phyloP scores from a whole-genome alignment of 2,329 filamentous ascomycete species.

The Ophiostoma ips region DNA sequence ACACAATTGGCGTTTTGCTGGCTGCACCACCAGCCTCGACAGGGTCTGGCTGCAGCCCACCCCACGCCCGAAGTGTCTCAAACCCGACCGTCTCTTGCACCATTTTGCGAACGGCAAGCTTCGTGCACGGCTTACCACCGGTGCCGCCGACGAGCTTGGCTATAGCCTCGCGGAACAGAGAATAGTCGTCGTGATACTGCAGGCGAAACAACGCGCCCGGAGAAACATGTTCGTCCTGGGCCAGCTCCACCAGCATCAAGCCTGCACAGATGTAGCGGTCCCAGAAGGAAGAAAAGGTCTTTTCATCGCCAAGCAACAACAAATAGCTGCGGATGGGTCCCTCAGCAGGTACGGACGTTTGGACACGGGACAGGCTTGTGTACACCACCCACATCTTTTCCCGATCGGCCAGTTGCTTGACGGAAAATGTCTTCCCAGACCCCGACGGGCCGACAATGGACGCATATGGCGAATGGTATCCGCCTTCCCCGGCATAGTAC shows the following conservation, averaged over 20 bases:
- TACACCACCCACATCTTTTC: conserved; percentile 1
- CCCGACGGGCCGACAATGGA: conserved; percentile 1
- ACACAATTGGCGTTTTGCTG: not conserved
- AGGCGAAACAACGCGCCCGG: conserved; percentile 1
- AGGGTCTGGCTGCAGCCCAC: not conserved
- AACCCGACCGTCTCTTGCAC: not conserved
- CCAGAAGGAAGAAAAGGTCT: not conserved
- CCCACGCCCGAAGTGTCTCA: not conserved
- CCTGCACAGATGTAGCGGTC: not conserved
- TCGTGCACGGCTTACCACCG: not conserved
- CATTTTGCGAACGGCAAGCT: not conserved
- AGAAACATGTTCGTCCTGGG: not conserved
- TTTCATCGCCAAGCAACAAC: not conserved
- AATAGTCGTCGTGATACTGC: not conserved
- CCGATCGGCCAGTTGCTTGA: conserved; percentile 2
- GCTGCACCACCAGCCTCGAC: too few relatives aligned
- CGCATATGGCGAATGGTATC: conserved; percentile 1
- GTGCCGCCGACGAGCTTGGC: not conserved
- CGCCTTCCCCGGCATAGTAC: not conserved
- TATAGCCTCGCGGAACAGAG: not conserved
- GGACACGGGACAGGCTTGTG: not conserved
- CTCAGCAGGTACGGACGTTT: not conserved
- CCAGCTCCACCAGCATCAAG: not conserved
- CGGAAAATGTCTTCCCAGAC: conserved; percentile 1
- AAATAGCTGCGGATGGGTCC: not conserved